phyloP scores from a whole-genome alignment of 345 rosid genomes.

The Gossypium turneri region DNA sequence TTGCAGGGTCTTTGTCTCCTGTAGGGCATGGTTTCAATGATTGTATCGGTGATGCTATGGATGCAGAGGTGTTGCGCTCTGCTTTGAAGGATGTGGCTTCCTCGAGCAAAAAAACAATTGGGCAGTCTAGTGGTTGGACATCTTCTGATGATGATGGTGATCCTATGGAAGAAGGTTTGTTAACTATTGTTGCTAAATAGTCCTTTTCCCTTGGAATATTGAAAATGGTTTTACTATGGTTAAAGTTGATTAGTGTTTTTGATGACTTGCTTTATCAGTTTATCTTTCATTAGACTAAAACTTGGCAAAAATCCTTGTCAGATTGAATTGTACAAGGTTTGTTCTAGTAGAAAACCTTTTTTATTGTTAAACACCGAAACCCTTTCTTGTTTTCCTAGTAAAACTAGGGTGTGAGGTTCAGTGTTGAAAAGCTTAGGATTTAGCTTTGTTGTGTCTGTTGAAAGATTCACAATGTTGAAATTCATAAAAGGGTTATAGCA shows the following conservation, averaged over 20 bases:
- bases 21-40: slow-evolving; percentile 49
- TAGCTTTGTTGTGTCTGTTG: not conserved
- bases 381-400: not conserved
- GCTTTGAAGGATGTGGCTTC: slow-evolving; percentile 68
- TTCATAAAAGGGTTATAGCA: not conserved
- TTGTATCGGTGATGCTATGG: slow-evolving; percentile 49
- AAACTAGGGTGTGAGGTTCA: not conserved
- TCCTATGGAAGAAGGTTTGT: slow-evolving; percentile 72
- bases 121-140: slow-evolving; percentile 62
- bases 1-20: slow-evolving; percentile 64
- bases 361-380: too few relatives aligned
- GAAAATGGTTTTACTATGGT: not conserved
- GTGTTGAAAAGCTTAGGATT: not conserved
- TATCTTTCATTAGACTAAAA: not conserved
- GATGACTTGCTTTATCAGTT: slow-evolving; percentile 1
- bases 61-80: slow-evolving; percentile 60
- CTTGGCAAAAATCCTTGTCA: not conserved
- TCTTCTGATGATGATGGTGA: slow-evolving; percentile 90
- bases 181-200: slow-evolving; percentile 11
- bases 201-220: slow-evolving; percentile 5
- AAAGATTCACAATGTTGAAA: not conserved
- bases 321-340: not conserved
- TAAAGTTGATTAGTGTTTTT: slow-evolving; percentile 7
- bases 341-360: not conserved
- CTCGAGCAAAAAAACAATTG: slow-evolving; percentile 47